Evolutionary conservation across 129 eudicot species (phyloP).

Genomic region (Ambrosia trifida): DNA sequence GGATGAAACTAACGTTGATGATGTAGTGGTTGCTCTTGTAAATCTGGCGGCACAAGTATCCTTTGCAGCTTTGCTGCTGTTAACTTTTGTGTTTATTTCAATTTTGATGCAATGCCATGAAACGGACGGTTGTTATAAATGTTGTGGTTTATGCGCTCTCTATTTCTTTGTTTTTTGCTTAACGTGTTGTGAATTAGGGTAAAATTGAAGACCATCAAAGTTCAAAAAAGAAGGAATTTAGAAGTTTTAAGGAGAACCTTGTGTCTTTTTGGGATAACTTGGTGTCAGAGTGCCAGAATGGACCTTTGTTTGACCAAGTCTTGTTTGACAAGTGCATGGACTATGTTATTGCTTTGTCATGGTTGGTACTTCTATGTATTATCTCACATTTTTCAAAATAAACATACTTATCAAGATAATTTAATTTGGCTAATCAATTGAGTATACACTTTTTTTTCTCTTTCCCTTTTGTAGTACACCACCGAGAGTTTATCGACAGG

Average conservation of each 20-base stretch:
- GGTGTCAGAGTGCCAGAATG: constrained; percentile 88
- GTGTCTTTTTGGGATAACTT: constrained; percentile 81
- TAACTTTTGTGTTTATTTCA: neutral
- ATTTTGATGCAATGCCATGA: neutral
- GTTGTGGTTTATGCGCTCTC: constrained; percentile 7
- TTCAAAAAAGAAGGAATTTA: constrained; percentile 83
- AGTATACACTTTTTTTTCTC: constrained; percentile 10
- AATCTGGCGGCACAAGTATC: constrained; percentile 83
- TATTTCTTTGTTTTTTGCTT: constrained; percentile 38
- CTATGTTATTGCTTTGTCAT: constrained; percentile 88
- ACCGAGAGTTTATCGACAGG: constrained; percentile 81
- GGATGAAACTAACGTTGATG: constrained; percentile 86
- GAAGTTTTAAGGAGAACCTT: constrained; percentile 85
- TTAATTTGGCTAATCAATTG: constrained; percentile 23
- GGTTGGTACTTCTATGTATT: constrained; percentile 49
- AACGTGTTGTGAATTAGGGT: constrained; percentile 59
- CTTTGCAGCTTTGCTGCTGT: constrained; percentile 14
- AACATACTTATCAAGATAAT: neutral
- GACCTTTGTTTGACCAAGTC: constrained; percentile 77
- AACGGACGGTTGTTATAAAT: constrained; percentile 5
- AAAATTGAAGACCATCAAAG: constrained; percentile 90
- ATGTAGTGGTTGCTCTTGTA: constrained; percentile 91
- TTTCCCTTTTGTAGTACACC: constrained; percentile 66
- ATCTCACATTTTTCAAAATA: constrained; percentile 17
- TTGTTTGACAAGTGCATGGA: constrained; percentile 93